Percentiles rank a stretch among this genome's conserved stretches.
Conservation (phyloP, 352 stramenopile species). For the Phytophthora pseudosyringae region DNA sequence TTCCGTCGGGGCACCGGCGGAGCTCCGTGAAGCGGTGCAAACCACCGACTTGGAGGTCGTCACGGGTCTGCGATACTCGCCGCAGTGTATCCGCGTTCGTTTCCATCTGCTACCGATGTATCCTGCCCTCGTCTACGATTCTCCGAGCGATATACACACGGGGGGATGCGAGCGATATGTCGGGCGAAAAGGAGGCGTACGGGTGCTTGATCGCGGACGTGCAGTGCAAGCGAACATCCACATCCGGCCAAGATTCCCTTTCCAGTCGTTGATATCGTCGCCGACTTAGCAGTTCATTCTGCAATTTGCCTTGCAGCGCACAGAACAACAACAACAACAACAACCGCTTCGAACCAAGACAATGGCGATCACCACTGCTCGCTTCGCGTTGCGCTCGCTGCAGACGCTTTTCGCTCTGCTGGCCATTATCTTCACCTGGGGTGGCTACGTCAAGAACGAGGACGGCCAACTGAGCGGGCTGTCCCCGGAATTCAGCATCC, state of each 20-base stretch:
- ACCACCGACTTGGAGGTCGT: neutral
- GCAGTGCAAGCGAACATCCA: neutral
- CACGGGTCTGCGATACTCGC: conserved; percentile 10
- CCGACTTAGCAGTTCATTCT: conserved; percentile 24
- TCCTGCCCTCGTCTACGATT: conserved; percentile 28
- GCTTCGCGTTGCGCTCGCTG: conserved; percentile 29
- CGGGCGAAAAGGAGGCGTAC: neutral
- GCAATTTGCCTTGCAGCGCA: conserved; percentile 29
- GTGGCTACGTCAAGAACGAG: conserved; percentile 35
- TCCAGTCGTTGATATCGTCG: neutral
- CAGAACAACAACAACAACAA: conserved; percentile 7
- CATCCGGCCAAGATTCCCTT: conserved; percentile 4
- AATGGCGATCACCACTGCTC: conserved; percentile 32
- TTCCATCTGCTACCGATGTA: conserved; percentile 29
- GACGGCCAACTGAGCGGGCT: conserved; percentile 22
- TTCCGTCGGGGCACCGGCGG: conserved; percentile 11
- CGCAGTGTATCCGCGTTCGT: conserved; percentile 16
- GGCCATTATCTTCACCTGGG: conserved; percentile 33
- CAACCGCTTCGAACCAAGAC: conserved; percentile 1
- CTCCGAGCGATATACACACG: conserved; percentile 28
- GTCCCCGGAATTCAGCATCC: conserved; percentile 40
- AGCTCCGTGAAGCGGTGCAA: neutral
- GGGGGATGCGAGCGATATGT: neutral
- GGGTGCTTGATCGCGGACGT: neutral
- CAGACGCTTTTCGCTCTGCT: conserved; percentile 26